These are phyloP conservation scores for Pichia sp. DNA, from an alignment of 1,139 yeast genomes.

Conservation along the genomic window DNA sequence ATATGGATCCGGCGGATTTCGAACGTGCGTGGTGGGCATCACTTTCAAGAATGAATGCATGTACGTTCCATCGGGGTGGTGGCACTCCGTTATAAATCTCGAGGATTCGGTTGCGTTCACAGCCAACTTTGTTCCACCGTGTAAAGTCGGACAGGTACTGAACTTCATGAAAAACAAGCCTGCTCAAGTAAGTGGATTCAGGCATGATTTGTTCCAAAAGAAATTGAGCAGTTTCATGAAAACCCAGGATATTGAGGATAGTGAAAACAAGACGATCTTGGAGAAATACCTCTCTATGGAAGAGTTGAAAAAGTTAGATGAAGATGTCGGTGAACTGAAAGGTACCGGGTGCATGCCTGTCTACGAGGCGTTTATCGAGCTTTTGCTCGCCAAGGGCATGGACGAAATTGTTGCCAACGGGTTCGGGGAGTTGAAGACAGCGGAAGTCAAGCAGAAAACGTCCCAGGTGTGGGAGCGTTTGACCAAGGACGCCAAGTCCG, in stretches of 20 bases:
- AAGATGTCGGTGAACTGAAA: slow-evolving; percentile 40
- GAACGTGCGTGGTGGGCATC: slow-evolving; percentile 56
- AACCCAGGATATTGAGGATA: slow-evolving; percentile 28
- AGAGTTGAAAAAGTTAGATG: slow-evolving; percentile 28
- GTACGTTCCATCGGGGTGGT: slow-evolving; percentile 93
- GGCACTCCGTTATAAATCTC: slow-evolving; percentile 86
- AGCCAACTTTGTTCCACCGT: slow-evolving; percentile 76
- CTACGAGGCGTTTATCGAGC: slow-evolving; percentile 50
- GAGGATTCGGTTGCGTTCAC: slow-evolving; percentile 79
- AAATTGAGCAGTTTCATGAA: slow-evolving; percentile 19
- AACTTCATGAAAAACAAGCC: slow-evolving; percentile 63
- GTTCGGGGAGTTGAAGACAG: slow-evolving; percentile 29
- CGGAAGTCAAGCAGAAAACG: slow-evolving; percentile 9
- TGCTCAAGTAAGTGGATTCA: slow-evolving; percentile 77
- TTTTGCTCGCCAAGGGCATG: slow-evolving; percentile 38
- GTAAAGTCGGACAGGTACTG: slow-evolving; percentile 55
- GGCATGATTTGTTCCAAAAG: slow-evolving; percentile 45
- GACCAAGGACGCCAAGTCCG: slow-evolving; percentile 12
- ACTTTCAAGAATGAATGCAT: slow-evolving; percentile 81
- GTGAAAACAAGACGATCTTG: slow-evolving; percentile 25
- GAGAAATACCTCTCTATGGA: slow-evolving; percentile 22
- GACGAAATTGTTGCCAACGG: slow-evolving; percentile 35
- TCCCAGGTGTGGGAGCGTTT: slow-evolving; percentile 22
- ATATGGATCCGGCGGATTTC: slow-evolving; percentile 20
- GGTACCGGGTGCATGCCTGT: slow-evolving; percentile 44